These are phyloP conservation scores for Drechslerella dactyloides DNA, from an alignment of 2,329 filamentous ascomycete species.

Conservation along the genomic window DNA sequence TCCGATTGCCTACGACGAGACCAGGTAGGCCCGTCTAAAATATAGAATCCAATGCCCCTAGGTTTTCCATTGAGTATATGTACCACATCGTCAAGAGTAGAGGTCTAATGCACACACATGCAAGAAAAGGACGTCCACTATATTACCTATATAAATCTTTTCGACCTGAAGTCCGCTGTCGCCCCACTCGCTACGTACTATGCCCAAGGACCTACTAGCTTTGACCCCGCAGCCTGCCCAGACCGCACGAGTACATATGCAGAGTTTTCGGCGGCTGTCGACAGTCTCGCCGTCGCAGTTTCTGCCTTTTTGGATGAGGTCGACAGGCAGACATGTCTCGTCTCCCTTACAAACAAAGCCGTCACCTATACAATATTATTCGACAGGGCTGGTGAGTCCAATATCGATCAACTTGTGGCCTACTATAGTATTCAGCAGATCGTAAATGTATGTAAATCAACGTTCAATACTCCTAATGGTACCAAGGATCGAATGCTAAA, in stretches of 20 bases:
- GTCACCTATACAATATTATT: slow-evolving; percentile 1
- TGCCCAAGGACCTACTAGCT: not conserved
- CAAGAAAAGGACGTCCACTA: not conserved
- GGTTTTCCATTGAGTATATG: not conserved
- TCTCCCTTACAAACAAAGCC: not conserved
- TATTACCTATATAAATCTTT: slow-evolving; percentile 1
- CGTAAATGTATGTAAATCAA: not conserved
- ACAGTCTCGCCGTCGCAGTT: not conserved
- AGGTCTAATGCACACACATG: not conserved
- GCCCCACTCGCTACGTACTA: not conserved
- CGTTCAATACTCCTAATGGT: not conserved
- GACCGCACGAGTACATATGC: not conserved
- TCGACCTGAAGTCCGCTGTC: not conserved
- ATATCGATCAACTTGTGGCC: not conserved
- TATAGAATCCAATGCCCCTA: not conserved
- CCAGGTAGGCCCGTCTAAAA: slow-evolving; percentile 7
- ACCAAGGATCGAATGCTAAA: not conserved
- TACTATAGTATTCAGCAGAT: not conserved
- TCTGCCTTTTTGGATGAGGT: not conserved
- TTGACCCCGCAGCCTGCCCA: not conserved
- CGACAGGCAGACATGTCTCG: slow-evolving; percentile 19
- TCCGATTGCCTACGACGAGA: slow-evolving; percentile 17
- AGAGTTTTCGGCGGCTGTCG: not conserved
- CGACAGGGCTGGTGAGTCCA: not conserved
- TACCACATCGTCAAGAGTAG: not conserved